phyloP scores from a whole-genome alignment of 2,329 filamentous ascomycete genomes.

The Tolypocladium sp. region DNA sequence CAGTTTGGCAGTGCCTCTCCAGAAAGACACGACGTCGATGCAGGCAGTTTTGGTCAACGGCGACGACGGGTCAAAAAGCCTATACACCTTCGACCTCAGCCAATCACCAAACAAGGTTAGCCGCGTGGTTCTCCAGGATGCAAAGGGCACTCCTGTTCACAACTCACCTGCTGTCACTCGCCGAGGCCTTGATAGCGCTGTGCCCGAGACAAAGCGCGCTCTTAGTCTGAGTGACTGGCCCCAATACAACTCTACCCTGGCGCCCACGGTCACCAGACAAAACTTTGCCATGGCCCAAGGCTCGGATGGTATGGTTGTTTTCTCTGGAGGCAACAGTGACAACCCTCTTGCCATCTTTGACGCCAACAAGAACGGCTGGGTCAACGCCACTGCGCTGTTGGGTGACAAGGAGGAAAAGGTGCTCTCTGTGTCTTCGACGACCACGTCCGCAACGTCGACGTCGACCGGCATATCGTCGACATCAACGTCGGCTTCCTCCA shows the following conservation, averaged over 20 bases:
- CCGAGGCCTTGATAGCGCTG: constrained; percentile 15
- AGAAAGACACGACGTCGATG: constrained; percentile 40
- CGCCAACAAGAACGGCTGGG: constrained; percentile 65
- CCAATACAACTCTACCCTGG: constrained; percentile 65
- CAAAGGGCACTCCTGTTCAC: constrained; percentile 43
- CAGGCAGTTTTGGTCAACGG: constrained; percentile 60
- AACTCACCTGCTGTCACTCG: constrained; percentile 33
- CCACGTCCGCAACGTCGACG: constrained; percentile 14
- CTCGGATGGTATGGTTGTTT: constrained; percentile 57
- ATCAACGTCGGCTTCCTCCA: constrained; percentile 9
- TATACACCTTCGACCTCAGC: constrained; percentile 71
- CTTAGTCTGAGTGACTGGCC: constrained; percentile 62
- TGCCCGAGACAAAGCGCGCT: constrained; percentile 17
- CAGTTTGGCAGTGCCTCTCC: constrained; percentile 50
- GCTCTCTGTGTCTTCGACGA: constrained; percentile 20
- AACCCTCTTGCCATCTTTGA: constrained; percentile 71
- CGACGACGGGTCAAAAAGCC: constrained; percentile 65
- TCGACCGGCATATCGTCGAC: constrained; percentile 9
- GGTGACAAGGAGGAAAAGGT: constrained; percentile 32
- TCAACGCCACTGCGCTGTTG: constrained; percentile 60
- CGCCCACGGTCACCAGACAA: constrained; percentile 52
- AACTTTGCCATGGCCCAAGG: constrained; percentile 66
- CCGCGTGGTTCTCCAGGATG: constrained; percentile 57
- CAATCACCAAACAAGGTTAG: constrained; percentile 66
- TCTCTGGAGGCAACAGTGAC: constrained; percentile 64